phyloP scores from a whole-genome alignment of 2,329 filamentous ascomycete genomes.

The Colletotrichum liriopes region DNA sequence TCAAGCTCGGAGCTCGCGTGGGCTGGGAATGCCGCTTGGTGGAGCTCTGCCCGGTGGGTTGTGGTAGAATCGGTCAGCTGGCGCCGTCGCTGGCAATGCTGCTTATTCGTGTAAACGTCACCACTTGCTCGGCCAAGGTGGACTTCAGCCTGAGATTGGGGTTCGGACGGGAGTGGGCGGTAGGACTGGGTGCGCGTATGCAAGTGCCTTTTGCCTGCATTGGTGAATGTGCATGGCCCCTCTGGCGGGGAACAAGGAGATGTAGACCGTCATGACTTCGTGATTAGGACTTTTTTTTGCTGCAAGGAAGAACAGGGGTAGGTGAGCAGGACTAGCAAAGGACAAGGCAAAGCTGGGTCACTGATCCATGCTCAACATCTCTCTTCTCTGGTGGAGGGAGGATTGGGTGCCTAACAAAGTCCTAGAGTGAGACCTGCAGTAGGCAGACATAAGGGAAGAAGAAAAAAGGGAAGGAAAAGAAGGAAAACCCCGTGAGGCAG shows the following conservation, averaged over 20 bases:
- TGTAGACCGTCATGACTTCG: slow-evolving; percentile 41
- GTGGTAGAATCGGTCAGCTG: slow-evolving; percentile 27
- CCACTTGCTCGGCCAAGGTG: slow-evolving; percentile 38
- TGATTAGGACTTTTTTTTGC: slow-evolving; percentile 22
- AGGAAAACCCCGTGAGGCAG: not conserved
- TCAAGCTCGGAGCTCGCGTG: slow-evolving; percentile 34
- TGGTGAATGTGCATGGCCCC: slow-evolving; percentile 21
- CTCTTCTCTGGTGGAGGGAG: slow-evolving; percentile 1
- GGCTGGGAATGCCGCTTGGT: slow-evolving; percentile 15
- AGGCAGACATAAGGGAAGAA: not conserved
- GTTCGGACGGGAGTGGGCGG: slow-evolving; percentile 2
- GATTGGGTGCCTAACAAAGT: not conserved
- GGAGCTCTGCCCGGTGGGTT: slow-evolving; percentile 32
- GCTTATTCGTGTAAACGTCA: slow-evolving; percentile 37
- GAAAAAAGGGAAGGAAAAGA: not conserved
- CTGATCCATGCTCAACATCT: slow-evolving; percentile 32
- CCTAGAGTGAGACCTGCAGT: slow-evolving; percentile 10
- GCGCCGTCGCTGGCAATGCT: slow-evolving; percentile 7
- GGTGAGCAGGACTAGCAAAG: slow-evolving; percentile 1
- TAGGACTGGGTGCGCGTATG: slow-evolving; percentile 24
- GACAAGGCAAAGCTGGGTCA: slow-evolving; percentile 28
- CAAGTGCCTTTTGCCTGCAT: slow-evolving; percentile 20
- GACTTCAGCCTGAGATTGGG: slow-evolving; percentile 13
- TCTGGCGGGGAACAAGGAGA: slow-evolving; percentile 19
- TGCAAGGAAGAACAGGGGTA: slow-evolving; percentile 28